phyloP scores from a whole-genome alignment of 2,329 filamentous ascomycete species.

The Botrytis fabae region DNA sequence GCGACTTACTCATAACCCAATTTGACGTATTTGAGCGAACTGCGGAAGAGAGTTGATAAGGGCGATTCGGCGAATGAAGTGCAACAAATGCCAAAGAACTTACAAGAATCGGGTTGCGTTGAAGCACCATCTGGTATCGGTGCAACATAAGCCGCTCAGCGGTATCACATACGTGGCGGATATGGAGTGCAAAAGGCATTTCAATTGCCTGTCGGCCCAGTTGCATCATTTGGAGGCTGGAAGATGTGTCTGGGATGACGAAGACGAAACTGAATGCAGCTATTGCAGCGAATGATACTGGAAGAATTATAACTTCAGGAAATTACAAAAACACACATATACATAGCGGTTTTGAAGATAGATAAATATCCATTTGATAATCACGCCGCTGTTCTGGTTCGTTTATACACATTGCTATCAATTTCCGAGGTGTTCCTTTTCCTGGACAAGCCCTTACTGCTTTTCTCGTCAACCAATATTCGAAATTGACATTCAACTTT shows the following conservation, averaged over 20 bases:
- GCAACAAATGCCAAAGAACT: slow-evolving; percentile 25
- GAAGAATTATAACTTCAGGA: too few relatives aligned
- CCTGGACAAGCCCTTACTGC: slow-evolving; percentile 1
- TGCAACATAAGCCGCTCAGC: too few relatives aligned
- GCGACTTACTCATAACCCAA: not conserved
- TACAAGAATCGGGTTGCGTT: slow-evolving; percentile 27
- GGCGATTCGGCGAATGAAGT: not conserved
- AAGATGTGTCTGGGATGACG: too few relatives aligned
- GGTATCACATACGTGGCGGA: too few relatives aligned
- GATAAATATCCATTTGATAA: not conserved
- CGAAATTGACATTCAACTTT: slow-evolving; percentile 13
- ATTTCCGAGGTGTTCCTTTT: slow-evolving; percentile 8
- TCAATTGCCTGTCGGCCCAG: too few relatives aligned
- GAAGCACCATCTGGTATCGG: too few relatives aligned
- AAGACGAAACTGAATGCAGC: too few relatives aligned
- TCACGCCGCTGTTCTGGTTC: not conserved
- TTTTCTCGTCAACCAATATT: slow-evolving; percentile 8
- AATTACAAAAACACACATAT: too few relatives aligned
- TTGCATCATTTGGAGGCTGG: too few relatives aligned
- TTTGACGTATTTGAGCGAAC: not conserved
- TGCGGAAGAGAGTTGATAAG: slow-evolving; percentile 19
- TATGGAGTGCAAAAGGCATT: too few relatives aligned
- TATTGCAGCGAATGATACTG: too few relatives aligned
- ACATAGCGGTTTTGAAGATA: not conserved
- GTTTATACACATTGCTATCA: slow-evolving; percentile 4